Base-by-base conservation (phyloP, 164 flowering plant genomes). In the Malania oleifera region DNA sequence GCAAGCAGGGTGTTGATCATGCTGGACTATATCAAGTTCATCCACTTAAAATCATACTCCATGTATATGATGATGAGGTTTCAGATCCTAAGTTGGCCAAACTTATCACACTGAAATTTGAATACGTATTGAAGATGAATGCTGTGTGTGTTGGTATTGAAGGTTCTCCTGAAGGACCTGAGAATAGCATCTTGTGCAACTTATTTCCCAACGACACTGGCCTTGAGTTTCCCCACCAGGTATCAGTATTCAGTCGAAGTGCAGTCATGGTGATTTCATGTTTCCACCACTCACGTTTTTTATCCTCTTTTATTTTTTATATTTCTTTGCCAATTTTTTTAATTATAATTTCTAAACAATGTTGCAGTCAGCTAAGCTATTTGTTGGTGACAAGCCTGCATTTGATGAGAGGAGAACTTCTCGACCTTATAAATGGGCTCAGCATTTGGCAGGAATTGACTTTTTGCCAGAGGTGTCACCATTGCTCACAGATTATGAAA, bases 341-440 rank as follows among this genome's bases (percentile, higher is more conserved):
- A 11, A 24, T 66, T 5, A 52, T 29, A 1, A 56, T 54, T 43
- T 52, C 20, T 52, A 26, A 38, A 69, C 53, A 34, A 23, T 59
- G 28, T 54, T 82, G 79, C 93, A 95, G 99, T 73, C 84, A 24
- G 86, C 95, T 17, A 95, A 95, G 79, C 81, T 91, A 34, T 25
- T 64, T 54, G 67, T 72, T 57, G 93, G 87, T 60, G 73, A 82
- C 68, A 58, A 70, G 11, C 63, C 56, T 52, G 57, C 63, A 37
- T 86, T 84, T 71, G 88, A 89, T 70, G 88, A 82, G 66, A 83
- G 41, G 62, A 82, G 84, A 71, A 61, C 71, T 43, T 80, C 75
- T 46, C 84, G 97, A 20, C 97, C 99, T 31, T 91, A 86, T 69
- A 95, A 87, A 74, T 95, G 99, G 97, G 91, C 84, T 60, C 99